Percentiles rank a stretch among this genome's conserved stretches.
Conservation (phyloP, 139 green algal species). For the Chlamydomonas asymmetrica region DNA sequence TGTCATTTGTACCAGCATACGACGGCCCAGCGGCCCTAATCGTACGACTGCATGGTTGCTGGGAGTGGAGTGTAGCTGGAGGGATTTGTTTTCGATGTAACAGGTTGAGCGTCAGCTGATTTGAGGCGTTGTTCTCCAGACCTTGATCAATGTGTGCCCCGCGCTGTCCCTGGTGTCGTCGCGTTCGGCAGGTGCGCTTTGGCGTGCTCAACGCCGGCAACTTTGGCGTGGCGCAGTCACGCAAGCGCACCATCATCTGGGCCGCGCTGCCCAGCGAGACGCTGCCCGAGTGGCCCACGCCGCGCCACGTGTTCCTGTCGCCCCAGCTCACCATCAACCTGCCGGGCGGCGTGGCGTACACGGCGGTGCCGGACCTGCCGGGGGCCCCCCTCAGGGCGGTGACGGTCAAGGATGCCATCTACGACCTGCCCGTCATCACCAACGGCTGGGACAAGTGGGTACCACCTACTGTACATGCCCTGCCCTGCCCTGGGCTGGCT, state of each 20-base stretch:
- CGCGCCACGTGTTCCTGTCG: slow-evolving; percentile 84
- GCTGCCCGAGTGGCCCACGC: slow-evolving; percentile 88
- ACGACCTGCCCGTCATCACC: slow-evolving; percentile 83
- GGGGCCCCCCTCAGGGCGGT: slow-evolving; percentile 86
- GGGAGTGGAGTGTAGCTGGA: too few species aligned
- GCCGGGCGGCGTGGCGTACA: slow-evolving; percentile 12
- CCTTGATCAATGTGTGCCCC: too few species aligned
- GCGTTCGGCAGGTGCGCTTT: slow-evolving; percentile 83
- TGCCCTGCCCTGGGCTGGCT: too few species aligned
- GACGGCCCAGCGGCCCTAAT: too few species aligned
- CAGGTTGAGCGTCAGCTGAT: too few species aligned
- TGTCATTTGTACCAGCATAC: too few species aligned
- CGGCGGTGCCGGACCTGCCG: neutral
- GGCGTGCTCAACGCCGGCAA: slow-evolving; percentile 96
- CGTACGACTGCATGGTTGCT: too few species aligned
- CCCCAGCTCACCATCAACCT: slow-evolving; percentile 56
- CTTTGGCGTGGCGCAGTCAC: slow-evolving; percentile 91
- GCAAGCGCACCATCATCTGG: slow-evolving; percentile 97
- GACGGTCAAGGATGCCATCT: slow-evolving; percentile 92
- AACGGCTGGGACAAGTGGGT: too few species aligned
- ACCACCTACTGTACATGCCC: too few species aligned
- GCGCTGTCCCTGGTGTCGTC: too few species aligned
- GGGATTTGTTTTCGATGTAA: too few species aligned
- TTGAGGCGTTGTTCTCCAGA: too few species aligned
- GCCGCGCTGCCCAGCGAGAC: slow-evolving; percentile 76